These are phyloP conservation scores for Avena sativa DNA, from an alignment of 176 grass and related monocot genomes.

Conservation along the genomic window DNA sequence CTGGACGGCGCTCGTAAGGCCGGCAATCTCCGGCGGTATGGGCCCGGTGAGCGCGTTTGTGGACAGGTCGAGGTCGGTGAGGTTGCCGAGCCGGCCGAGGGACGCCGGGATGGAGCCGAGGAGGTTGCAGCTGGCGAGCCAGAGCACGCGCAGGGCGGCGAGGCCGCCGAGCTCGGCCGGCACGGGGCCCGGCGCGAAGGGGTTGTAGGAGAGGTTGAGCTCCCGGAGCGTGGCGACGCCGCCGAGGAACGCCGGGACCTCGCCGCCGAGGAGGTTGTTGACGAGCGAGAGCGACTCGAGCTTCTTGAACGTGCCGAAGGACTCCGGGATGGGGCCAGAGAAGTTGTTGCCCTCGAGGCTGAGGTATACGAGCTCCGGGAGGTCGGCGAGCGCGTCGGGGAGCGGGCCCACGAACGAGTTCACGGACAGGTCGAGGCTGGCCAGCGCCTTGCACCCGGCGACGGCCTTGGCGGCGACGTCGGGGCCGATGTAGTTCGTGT, in stretches of 20 bases:
- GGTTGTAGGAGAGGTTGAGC: conserved; percentile 88
- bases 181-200: conserved; percentile 47
- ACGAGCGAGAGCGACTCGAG: conserved; percentile 65
- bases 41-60: conserved; percentile 63
- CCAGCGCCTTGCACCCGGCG: conserved; percentile 41
- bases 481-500: too few species aligned
- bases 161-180: conserved; percentile 63
- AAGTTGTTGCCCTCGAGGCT: conserved; percentile 72
- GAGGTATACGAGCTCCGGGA: conserved; percentile 68
- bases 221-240: conserved; percentile 61
- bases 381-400: conserved; percentile 54
- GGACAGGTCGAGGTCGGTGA: conserved; percentile 80
- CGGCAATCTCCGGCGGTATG: conserved; percentile 50
- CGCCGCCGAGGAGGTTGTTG: conserved; percentile 68
- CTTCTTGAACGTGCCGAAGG: conserved; percentile 60
- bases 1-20: conserved; percentile 57
- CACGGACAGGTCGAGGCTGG: conserved; percentile 62
- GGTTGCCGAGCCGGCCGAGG: conserved; percentile 66
- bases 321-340: conserved; percentile 68
- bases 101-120: conserved; percentile 66
- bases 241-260: conserved; percentile 65
- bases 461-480: background rate
- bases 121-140: conserved; percentile 72
- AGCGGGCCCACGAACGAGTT: conserved; percentile 73
- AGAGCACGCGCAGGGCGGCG: conserved; percentile 61